Percentiles rank a stretch among this genome's conserved stretches.
phyloP scores from a whole-genome alignment of 2,329 filamentous ascomycete species.

The Cytospora paraplurivora region DNA sequence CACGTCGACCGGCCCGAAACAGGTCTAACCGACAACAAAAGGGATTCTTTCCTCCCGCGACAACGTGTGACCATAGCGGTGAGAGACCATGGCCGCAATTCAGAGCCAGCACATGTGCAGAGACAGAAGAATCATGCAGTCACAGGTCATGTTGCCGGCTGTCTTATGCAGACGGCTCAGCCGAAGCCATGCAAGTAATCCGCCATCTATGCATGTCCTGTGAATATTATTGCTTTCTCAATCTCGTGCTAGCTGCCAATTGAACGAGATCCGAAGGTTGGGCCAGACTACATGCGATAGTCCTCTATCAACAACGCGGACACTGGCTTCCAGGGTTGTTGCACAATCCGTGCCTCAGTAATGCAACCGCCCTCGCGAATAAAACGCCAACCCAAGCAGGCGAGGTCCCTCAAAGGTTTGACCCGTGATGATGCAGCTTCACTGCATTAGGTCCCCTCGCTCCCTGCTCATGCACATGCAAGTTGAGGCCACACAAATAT shows the following conservation, averaged over 20 bases:
- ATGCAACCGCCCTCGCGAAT: neutral
- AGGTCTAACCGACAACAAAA: neutral
- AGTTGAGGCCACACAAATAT: neutral
- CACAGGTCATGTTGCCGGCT: neutral
- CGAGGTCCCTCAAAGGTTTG: neutral
- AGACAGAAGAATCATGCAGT: neutral
- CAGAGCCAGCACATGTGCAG: neutral
- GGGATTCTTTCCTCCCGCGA: neutral
- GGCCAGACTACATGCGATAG: neutral
- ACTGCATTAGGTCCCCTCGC: neutral
- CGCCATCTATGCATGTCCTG: neutral
- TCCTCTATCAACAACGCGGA: neutral
- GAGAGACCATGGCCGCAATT: neutral
- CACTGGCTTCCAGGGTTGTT: neutral
- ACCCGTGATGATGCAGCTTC: neutral
- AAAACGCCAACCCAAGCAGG: neutral
- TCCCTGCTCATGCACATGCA: neutral
- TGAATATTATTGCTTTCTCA: neutral
- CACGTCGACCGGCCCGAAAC: neutral
- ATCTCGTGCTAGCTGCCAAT: neutral
- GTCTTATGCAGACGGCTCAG: neutral
- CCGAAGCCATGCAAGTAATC: neutral
- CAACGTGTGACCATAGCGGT: neutral
- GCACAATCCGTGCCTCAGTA: neutral
- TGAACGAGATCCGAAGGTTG: neutral